phyloP scores from a whole-genome alignment of 1,284 basidiomycete species.

The Moniliophthora roreri region DNA sequence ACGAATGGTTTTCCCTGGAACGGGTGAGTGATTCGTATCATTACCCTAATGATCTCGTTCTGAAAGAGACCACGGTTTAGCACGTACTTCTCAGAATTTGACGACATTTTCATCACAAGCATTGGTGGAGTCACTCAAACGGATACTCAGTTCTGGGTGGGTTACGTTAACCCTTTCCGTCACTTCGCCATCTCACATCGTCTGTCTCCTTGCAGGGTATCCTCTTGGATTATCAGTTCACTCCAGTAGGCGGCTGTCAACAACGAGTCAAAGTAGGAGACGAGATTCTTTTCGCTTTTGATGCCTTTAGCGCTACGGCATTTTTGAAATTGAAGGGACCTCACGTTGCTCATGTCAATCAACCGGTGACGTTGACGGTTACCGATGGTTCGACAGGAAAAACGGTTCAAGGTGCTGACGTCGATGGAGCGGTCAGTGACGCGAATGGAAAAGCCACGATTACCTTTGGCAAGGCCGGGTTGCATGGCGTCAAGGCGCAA shows the following conservation, averaged over 20 bases:
- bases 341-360: slow-evolving; percentile 17
- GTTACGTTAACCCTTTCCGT: neutral
- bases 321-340: slow-evolving; percentile 31
- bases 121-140: slow-evolving; percentile 28
- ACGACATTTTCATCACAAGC: slow-evolving; percentile 35
- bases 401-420: slow-evolving; percentile 27
- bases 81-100: slow-evolving; percentile 28
- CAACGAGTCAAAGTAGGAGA: slow-evolving; percentile 27
- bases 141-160: slow-evolving; percentile 29
- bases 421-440: slow-evolving; percentile 21
- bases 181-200: neutral
- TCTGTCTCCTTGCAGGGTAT: slow-evolving; percentile 12
- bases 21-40: slow-evolving; percentile 23
- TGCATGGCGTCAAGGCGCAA: slow-evolving; percentile 29
- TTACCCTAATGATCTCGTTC: neutral
- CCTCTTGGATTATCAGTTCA: slow-evolving; percentile 29
- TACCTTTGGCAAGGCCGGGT: slow-evolving; percentile 25
- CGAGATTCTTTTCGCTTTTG: slow-evolving; percentile 33
- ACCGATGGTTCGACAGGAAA: slow-evolving; percentile 28
- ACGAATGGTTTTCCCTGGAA: slow-evolving; percentile 28
- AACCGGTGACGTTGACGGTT: slow-evolving; percentile 27
- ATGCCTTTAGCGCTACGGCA: slow-evolving; percentile 25
- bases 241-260: slow-evolving; percentile 35
- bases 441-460: slow-evolving; percentile 27
- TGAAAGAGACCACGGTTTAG: slow-evolving; percentile 16